Percentiles rank a stretch among this genome's conserved stretches.
These are phyloP conservation scores for Lentinula novae-zelandiae DNA, from an alignment of 1,284 basidiomycete species.

Conservation along the genomic window DNA sequence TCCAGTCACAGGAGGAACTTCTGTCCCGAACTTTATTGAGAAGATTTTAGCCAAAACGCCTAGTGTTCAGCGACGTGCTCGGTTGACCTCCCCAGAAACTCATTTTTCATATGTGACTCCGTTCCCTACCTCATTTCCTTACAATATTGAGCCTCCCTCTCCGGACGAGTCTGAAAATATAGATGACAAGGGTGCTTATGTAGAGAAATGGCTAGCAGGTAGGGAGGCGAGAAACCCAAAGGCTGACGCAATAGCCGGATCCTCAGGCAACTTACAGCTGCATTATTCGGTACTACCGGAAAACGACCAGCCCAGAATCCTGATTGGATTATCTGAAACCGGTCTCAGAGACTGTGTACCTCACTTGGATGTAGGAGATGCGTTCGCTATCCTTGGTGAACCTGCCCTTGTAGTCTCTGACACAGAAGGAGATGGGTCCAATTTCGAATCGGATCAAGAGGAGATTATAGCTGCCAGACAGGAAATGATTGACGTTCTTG, in stretches of 20 bases:
- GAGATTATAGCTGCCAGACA: constrained; percentile 45
- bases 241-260: constrained; percentile 8
- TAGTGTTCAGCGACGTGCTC: constrained; percentile 72
- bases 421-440: constrained; percentile 25
- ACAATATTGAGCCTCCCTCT: constrained; percentile 62
- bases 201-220: constrained; percentile 68
- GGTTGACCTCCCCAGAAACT: constrained; percentile 50
- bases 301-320: constrained; percentile 55
- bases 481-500: constrained; percentile 77
- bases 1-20: constrained; percentile 40
- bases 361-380: constrained; percentile 84
- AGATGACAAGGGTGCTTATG: constrained; percentile 56
- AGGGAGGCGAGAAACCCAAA: constrained; percentile 53
- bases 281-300: constrained; percentile 41
- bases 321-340: constrained; percentile 69
- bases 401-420: constrained; percentile 38
- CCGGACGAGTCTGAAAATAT: constrained; percentile 38
- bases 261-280: constrained; percentile 32
- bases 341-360: constrained; percentile 79
- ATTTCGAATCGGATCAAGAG: constrained; percentile 28
- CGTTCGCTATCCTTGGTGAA: constrained; percentile 57
- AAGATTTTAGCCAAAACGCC: constrained; percentile 51
- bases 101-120: constrained; percentile 87
- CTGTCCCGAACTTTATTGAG: constrained; percentile 46
- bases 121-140: constrained; percentile 83